Conservation (phyloP, 2,329 filamentous ascomycete species). For the Clarireedia monteithiana region DNA sequence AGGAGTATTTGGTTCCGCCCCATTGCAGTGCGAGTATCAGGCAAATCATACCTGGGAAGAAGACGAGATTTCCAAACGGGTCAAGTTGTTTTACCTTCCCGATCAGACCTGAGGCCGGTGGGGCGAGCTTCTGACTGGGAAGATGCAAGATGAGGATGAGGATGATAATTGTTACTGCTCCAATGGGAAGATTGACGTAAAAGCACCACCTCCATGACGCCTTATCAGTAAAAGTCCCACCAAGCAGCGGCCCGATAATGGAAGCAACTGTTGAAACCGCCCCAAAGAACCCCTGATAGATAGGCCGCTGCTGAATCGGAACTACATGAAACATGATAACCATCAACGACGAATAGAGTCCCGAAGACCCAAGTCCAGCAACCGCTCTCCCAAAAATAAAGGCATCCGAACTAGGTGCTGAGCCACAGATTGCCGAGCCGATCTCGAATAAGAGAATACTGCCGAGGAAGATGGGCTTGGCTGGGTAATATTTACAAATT, state of each 20-base stretch:
- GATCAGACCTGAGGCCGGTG: not conserved
- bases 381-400: constrained; percentile 40
- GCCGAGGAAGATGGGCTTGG: constrained; percentile 28
- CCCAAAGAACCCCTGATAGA: constrained; percentile 15
- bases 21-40: constrained; percentile 39
- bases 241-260: constrained; percentile 25
- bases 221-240: constrained; percentile 27
- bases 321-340: constrained; percentile 2
- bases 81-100: constrained; percentile 24
- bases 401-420: constrained; percentile 24
- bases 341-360: constrained; percentile 33
- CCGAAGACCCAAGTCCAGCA: constrained; percentile 34
- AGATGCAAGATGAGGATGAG: not conserved
- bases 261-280: constrained; percentile 13
- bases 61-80: constrained; percentile 33
- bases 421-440: constrained; percentile 30
- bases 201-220: constrained; percentile 30
- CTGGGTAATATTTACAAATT: constrained; percentile 28
- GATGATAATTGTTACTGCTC: constrained; percentile 22
- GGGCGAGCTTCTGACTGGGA: not conserved
- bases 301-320: not conserved
- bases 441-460: constrained; percentile 31
- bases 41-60: constrained; percentile 32
- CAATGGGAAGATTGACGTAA: constrained; percentile 34
- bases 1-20: constrained; percentile 35